These are phyloP conservation scores for Plicaturopsis crispa DNA, from an alignment of 768 basidiomycete species.

Conservation along the genomic window DNA sequence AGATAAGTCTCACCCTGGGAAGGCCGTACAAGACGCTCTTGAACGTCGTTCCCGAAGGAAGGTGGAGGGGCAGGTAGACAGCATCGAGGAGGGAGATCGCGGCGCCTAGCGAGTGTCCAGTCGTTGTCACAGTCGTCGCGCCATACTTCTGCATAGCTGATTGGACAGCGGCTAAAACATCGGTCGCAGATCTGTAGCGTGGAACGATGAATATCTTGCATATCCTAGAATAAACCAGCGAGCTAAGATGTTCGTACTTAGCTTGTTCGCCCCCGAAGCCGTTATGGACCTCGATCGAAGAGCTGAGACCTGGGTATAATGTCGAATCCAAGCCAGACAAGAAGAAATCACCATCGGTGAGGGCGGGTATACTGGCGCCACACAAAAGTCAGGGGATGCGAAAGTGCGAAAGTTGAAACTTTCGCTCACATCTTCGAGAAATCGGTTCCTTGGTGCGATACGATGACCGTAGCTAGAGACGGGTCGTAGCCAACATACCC, in stretches of 20 bases:
- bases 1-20: not conserved
- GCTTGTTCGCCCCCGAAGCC: conserved; percentile 14
- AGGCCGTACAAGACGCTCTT: conserved; percentile 1
- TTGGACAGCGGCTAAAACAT: conserved; percentile 32
- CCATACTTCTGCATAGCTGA: conserved; percentile 21
- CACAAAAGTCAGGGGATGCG: no score
- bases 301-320: conserved; percentile 18
- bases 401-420: no score
- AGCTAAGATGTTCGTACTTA: conserved; percentile 6
- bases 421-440: conserved; percentile 19
- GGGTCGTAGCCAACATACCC: conserved; percentile 52
- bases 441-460: conserved; percentile 29
- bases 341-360: conserved; percentile 16
- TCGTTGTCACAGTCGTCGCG: conserved; percentile 8
- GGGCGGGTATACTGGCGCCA: no score
- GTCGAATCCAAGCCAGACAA: conserved; percentile 10
- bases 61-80: conserved; percentile 44
- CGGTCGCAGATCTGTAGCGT: conserved; percentile 15
- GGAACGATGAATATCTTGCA: not conserved
- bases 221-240: not conserved
- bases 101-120: conserved; percentile 23
- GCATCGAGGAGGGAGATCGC: conserved; percentile 46
- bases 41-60: conserved; percentile 23
- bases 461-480: conserved; percentile 24
- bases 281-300: conserved; percentile 14